These are phyloP conservation scores for Hymenoscyphus fructigenus DNA, from an alignment of 2,329 filamentous ascomycete species.

Conservation along the genomic window DNA sequence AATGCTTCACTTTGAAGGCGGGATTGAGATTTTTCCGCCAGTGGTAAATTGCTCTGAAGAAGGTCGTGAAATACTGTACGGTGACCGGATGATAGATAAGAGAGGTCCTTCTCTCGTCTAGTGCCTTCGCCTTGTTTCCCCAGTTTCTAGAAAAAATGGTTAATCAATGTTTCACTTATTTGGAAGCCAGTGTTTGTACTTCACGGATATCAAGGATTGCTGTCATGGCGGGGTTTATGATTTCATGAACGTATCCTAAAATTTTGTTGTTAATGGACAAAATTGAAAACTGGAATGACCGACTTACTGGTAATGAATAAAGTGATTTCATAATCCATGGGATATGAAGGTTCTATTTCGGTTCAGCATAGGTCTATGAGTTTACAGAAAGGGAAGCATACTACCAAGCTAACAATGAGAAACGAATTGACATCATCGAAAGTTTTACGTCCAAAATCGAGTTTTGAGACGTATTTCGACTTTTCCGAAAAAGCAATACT, in stretches of 20 bases:
- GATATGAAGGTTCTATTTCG: neutral
- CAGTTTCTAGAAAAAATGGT: neutral
- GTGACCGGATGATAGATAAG: neutral
- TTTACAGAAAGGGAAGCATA: neutral
- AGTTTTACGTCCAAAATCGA: conserved; percentile 1
- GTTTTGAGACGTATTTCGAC: neutral
- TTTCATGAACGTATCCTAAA: neutral
- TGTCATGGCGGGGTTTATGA: neutral
- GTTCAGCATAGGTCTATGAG: too few species aligned
- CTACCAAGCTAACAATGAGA: neutral
- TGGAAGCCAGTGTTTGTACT: neutral
- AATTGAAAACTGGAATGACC: too few species aligned
- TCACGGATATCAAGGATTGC: neutral
- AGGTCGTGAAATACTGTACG: conserved; percentile 5
- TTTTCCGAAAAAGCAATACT: conserved; percentile 10
- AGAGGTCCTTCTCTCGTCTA: neutral
- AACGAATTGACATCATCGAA: neutral
- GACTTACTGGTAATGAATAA: neutral
- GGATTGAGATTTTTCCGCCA: neutral
- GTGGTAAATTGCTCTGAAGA: neutral
- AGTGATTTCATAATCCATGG: neutral
- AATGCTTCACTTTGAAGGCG: neutral
- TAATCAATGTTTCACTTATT: neutral
- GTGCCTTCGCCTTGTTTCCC: neutral
- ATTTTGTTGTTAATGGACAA: neutral